Percentiles rank a stretch among this genome's conserved stretches.
These are phyloP conservation scores for Inonotus obliquus DNA, from an alignment of 1,284 basidiomycete species.

Conservation along the genomic window DNA sequence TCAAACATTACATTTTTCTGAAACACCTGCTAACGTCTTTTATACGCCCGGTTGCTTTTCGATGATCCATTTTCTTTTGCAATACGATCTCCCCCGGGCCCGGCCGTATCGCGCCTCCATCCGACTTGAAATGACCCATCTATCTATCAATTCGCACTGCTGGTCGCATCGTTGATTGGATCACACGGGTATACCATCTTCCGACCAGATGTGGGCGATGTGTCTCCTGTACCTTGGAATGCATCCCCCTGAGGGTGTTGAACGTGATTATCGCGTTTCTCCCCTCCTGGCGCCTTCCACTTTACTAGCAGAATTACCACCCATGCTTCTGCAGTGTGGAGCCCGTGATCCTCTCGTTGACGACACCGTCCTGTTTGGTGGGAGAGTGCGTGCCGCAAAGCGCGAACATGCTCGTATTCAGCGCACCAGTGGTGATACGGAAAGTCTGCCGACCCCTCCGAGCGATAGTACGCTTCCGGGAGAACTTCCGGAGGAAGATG, in stretches of 20 bases:
- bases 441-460: conserved; percentile 46
- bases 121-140: not conserved
- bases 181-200: not conserved
- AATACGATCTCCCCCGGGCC: too few species aligned
- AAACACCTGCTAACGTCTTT: not conserved
- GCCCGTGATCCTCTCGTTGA: conserved; percentile 98
- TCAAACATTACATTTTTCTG: not conserved
- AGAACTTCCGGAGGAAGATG: conserved; percentile 81
- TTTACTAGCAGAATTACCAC: conserved; percentile 89
- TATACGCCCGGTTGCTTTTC: too few species aligned
- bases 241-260: conserved; percentile 87
- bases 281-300: conserved; percentile 85
- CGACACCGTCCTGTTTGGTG: conserved; percentile 93
- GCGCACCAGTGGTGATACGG: conserved; percentile 56
- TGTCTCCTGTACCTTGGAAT: conserved; percentile 96
- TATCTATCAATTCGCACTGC: not conserved
- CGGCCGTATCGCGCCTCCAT: too few species aligned
- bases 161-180: not conserved
- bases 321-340: conserved; percentile 87
- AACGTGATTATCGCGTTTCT: conserved; percentile 91
- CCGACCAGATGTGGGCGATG: conserved; percentile 90
- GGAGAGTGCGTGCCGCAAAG: conserved; percentile 89
- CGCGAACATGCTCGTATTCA: conserved; percentile 46
- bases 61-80: not conserved
- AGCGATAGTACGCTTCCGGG: conserved; percentile 54